Evolutionary conservation across 306 rosid genomes (phyloP).

Genomic region (Acacia acuminata): DNA sequence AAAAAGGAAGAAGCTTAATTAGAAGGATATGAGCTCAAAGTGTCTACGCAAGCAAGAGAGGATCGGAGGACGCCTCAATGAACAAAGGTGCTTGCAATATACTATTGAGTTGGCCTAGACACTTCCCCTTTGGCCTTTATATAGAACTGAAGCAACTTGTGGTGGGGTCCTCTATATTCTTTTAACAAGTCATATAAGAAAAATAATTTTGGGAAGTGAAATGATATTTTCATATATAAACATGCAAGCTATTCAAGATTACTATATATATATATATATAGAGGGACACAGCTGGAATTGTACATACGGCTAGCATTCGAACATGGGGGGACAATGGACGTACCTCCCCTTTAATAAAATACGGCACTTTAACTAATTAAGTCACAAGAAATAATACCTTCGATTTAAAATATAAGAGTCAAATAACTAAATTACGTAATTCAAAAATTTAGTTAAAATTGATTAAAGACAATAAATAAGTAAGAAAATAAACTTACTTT

Average conservation of each 20-base stretch:
- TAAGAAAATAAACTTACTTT: no score
- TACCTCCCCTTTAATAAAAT: no score
- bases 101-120: neutral
- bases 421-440: no score
- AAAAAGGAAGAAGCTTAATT: neutral
- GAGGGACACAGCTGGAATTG: neutral
- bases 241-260: neutral
- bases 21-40: neutral
- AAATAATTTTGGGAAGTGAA: neutral
- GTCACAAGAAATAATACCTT: no score
- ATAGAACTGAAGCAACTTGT: neutral
- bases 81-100: neutral
- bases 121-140: neutral
- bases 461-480: no score
- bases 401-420: no score
- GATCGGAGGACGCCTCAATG: neutral
- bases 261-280: neutral
- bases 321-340: neutral
- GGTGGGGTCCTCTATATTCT: neutral
- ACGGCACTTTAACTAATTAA: no score
- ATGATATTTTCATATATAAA: neutral
- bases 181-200: neutral
- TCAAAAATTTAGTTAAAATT: no score
- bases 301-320: neutral
- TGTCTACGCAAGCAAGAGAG: conserved; percentile 2